Evolutionary conservation across 768 basidiomycete genomes (phyloP).

Genomic region (Coprinopsis strossmayeri): DNA sequence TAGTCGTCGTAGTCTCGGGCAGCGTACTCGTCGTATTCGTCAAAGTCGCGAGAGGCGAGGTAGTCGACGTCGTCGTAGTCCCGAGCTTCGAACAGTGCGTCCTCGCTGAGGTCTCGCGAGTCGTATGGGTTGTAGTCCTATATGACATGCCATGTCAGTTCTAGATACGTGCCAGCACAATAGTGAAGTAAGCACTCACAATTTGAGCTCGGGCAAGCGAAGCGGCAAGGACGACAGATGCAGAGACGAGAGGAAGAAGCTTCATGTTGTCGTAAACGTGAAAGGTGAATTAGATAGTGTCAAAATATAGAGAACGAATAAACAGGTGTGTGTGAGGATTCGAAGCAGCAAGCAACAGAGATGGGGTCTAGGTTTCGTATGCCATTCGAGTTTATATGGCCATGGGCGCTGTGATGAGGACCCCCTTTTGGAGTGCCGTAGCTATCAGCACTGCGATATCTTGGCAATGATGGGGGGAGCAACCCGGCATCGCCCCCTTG

Average conservation of each 20-base stretch:
- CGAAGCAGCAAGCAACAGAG: neutral
- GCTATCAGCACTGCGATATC: neutral
- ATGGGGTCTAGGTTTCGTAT: neutral
- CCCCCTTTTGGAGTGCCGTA: neutral
- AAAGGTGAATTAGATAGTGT: too few species aligned
- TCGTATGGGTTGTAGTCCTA: slow-evolving; percentile 2
- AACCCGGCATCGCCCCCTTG: too few species aligned
- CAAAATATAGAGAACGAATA: neutral
- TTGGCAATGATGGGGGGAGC: neutral
- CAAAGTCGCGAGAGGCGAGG: neutral
- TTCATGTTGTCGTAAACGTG: slow-evolving; percentile 2
- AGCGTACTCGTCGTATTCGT: neutral
- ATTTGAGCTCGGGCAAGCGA: neutral
- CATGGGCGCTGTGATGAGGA: neutral
- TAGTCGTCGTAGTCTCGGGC: neutral
- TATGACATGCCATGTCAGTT: neutral
- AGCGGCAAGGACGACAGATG: slow-evolving; percentile 2
- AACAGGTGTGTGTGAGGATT: neutral
- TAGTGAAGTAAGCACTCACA: neutral
- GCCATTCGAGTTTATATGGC: neutral
- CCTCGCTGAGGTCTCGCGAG: neutral
- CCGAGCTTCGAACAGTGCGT: slow-evolving; percentile 1
- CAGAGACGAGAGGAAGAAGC: slow-evolving; percentile 2
- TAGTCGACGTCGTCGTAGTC: slow-evolving; percentile 1
- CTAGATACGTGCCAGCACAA: too few species aligned